phyloP scores from a whole-genome alignment of 169 alveolate genomes.

The Eimeria nieschulzi region DNA sequence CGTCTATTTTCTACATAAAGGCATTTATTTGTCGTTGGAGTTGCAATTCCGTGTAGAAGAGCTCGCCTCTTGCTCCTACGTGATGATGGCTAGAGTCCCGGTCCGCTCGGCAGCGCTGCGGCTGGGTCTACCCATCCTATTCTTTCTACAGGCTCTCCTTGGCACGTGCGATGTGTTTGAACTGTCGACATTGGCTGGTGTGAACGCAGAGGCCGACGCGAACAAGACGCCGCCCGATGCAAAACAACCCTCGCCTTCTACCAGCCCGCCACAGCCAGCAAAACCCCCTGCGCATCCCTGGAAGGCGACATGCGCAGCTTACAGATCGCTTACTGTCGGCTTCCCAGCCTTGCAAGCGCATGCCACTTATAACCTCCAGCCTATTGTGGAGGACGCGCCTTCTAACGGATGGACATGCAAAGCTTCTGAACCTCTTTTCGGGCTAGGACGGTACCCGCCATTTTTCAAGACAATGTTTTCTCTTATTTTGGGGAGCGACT shows the following conservation, averaged over 20 bases:
- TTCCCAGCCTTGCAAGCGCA: slow-evolving; percentile 19
- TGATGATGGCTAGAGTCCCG: not conserved
- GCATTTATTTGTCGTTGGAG: no score
- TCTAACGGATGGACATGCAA: slow-evolving; percentile 45
- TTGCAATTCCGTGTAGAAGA: no score
- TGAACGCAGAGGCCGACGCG: not conserved
- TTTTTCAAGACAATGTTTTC: slow-evolving; percentile 1
- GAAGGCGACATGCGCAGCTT: slow-evolving; percentile 42
- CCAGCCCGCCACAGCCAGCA: not conserved
- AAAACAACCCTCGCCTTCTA: not conserved
- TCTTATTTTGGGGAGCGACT: not conserved
- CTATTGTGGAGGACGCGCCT: slow-evolving; percentile 33
- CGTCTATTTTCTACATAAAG: no score
- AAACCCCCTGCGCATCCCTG: not conserved
- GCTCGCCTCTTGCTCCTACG: no score
- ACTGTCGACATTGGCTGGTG: not conserved
- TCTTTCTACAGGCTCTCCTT: not conserved
- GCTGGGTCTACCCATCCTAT: not conserved
- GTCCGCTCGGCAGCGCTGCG: slow-evolving; percentile 8
- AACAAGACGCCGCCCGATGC: not conserved
- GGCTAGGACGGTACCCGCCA: slow-evolving; percentile 35
- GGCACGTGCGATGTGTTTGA: not conserved
- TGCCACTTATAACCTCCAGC: slow-evolving; percentile 30
- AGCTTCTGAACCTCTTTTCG: slow-evolving; percentile 47
- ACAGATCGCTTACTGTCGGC: not conserved